Percentiles rank a stretch among this genome's conserved stretches.
These are phyloP conservation scores for Aspergillus bombycis DNA, from an alignment of 2,329 filamentous ascomycete species.

Conservation along the genomic window DNA sequence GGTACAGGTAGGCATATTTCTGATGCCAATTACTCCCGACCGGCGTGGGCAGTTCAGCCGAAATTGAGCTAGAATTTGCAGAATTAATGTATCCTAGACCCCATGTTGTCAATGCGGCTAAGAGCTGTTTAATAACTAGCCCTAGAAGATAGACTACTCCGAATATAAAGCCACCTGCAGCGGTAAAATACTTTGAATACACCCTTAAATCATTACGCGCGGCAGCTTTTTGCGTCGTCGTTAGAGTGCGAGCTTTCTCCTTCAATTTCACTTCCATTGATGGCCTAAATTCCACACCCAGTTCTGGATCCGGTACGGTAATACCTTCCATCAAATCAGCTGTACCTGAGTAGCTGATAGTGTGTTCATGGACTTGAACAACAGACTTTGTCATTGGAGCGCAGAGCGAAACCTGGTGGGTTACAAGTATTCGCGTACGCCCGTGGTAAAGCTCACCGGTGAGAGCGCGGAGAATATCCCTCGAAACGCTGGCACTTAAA, in stretches of 20 bases:
- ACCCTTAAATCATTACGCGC: background rate
- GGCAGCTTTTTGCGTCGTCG: background rate
- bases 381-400: background rate
- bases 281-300: background rate
- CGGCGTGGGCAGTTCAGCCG: too few relatives aligned
- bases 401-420: background rate
- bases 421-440: background rate
- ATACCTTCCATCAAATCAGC: background rate
- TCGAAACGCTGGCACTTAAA: background rate
- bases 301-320: background rate
- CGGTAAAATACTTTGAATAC: background rate
- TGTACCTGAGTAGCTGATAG: background rate
- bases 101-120: background rate
- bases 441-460: background rate
- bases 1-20: too few relatives aligned
- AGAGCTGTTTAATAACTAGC: background rate
- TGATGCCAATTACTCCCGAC: too few relatives aligned
- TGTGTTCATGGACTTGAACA: background rate
- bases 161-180: background rate
- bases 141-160: background rate
- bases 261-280: background rate
- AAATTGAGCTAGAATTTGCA: background rate
- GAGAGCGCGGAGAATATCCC: background rate
- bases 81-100: background rate
- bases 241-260: too few relatives aligned